These are phyloP conservation scores for Tylopilus felleus DNA, from an alignment of 768 basidiomycete species.

Conservation along the genomic window DNA sequence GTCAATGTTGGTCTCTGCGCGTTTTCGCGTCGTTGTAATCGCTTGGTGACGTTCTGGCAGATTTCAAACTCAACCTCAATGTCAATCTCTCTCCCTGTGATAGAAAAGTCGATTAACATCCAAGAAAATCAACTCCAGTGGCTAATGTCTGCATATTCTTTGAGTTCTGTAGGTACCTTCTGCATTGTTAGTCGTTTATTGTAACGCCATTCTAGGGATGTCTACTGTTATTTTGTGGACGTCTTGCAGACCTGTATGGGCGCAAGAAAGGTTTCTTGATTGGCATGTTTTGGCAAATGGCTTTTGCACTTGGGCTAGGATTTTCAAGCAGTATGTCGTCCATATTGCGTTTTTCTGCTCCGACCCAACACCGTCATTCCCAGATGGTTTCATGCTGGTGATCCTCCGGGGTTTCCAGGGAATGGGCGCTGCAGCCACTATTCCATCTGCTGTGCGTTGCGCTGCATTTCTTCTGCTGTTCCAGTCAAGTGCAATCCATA, in stretches of 20 bases:
- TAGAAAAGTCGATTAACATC: constrained; percentile 48
- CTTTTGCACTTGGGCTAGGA: constrained; percentile 60
- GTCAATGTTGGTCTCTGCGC: constrained; percentile 28
- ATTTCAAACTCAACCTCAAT: constrained; percentile 40
- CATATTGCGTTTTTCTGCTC: not conserved
- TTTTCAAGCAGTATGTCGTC: constrained; percentile 49
- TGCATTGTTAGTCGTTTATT: not conserved
- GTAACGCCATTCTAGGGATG: constrained; percentile 55
- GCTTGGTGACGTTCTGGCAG: constrained; percentile 16
- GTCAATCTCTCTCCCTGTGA: constrained; percentile 49
- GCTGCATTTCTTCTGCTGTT: no score
- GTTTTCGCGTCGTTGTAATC: not conserved
- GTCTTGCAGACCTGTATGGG: constrained; percentile 76
- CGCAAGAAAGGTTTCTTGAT: constrained; percentile 62
- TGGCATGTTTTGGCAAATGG: constrained; percentile 52
- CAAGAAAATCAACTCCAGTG: constrained; percentile 56
- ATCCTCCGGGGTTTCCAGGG: constrained; percentile 78
- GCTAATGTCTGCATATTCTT: constrained; percentile 62
- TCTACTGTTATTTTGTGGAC: constrained; percentile 68
- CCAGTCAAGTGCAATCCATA: not conserved
- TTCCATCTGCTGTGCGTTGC: constrained; percentile 62
- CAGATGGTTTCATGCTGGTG: constrained; percentile 58
- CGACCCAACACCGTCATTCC: not conserved
- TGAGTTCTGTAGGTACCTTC: constrained; percentile 53
- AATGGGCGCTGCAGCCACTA: constrained; percentile 67